Evolutionary conservation across 1,139 yeast species (phyloP).

Genomic region (Blastobotrys illinoisensis): DNA sequence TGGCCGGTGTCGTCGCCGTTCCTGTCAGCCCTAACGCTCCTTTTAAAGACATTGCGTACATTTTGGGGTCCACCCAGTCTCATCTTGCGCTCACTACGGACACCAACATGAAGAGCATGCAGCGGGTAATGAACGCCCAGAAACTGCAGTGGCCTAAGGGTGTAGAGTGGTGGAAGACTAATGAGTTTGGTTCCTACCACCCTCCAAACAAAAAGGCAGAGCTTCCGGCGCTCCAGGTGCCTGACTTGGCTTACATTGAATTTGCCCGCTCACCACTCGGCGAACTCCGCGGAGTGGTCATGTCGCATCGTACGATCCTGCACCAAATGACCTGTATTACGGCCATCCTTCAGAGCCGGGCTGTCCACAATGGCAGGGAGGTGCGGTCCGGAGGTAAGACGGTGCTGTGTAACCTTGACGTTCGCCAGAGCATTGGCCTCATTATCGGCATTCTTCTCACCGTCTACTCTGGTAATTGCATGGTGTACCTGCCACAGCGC

Average conservation of each 20-base stretch:
- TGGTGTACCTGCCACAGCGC: conserved; percentile 73
- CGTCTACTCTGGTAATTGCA: conserved; percentile 75
- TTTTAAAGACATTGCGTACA: conserved; percentile 64
- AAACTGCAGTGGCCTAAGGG: conserved; percentile 51
- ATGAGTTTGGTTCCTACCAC: conserved; percentile 73
- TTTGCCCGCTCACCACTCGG: conserved; percentile 89
- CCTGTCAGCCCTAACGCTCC: conserved; percentile 72
- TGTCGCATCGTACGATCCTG: conserved; percentile 80
- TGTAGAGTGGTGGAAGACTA: conserved; percentile 75
- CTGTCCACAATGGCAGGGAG: conserved; percentile 39
- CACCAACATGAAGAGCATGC: conserved; percentile 63
- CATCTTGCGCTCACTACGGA: conserved; percentile 81
- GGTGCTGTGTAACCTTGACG: conserved; percentile 71
- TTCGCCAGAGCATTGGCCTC: conserved; percentile 82
- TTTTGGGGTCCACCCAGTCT: conserved; percentile 68
- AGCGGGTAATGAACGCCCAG: conserved; percentile 46
- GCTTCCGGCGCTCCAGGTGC: conserved; percentile 61
- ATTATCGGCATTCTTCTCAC: conserved; percentile 77
- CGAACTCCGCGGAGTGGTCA: conserved; percentile 86
- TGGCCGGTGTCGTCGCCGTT: conserved; percentile 92
- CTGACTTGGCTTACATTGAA: conserved; percentile 89
- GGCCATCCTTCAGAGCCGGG: conserved; percentile 45
- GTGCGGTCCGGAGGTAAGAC: conserved; percentile 14
- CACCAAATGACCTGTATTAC: conserved; percentile 82
- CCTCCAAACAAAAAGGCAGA: conserved; percentile 53